Evolutionary conservation across 2,329 filamentous ascomycete species (phyloP).

Genomic region (Botrytis deweyae): DNA sequence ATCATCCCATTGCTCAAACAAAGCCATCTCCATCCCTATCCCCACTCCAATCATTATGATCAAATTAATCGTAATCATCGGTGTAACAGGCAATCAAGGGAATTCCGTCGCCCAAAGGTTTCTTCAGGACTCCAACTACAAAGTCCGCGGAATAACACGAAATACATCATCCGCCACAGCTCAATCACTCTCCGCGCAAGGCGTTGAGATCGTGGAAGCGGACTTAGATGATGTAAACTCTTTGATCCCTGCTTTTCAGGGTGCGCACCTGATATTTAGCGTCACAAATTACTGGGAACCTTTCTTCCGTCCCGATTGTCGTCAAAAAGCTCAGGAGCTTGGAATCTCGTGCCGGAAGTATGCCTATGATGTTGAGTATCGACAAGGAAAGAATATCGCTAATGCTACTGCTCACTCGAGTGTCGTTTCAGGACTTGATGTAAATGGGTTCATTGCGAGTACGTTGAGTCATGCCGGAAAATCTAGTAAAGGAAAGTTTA

Average conservation of each 20-base stretch:
- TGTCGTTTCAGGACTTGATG: slow-evolving; percentile 42
- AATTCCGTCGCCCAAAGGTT: slow-evolving; percentile 48
- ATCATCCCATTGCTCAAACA: not conserved
- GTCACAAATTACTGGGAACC: slow-evolving; percentile 40
- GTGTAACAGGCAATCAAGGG: slow-evolving; percentile 40
- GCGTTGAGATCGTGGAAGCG: slow-evolving; percentile 46
- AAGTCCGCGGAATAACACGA: slow-evolving; percentile 50
- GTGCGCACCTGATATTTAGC: slow-evolving; percentile 43
- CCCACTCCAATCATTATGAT: not conserved
- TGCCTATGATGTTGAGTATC: slow-evolving; percentile 48
- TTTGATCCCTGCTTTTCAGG: slow-evolving; percentile 39
- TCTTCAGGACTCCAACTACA: slow-evolving; percentile 46
- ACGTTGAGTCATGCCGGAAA: slow-evolving; percentile 49
- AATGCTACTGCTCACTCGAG: slow-evolving; percentile 49
- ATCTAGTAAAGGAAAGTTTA: slow-evolving; percentile 47
- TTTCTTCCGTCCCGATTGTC: slow-evolving; percentile 15
- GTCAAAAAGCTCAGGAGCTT: slow-evolving; percentile 36
- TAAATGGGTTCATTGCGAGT: slow-evolving; percentile 14
- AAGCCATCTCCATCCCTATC: not conserved
- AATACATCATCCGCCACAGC: slow-evolving; percentile 45
- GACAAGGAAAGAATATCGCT: slow-evolving; percentile 55
- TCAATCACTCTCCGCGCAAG: slow-evolving; percentile 42
- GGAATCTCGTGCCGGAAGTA: slow-evolving; percentile 36
- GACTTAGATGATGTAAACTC: slow-evolving; percentile 32
- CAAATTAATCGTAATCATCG: slow-evolving; percentile 17